Base-by-base conservation (phyloP, 176 grass and related monocot species). In the Eragrostis nindensis region DNA sequence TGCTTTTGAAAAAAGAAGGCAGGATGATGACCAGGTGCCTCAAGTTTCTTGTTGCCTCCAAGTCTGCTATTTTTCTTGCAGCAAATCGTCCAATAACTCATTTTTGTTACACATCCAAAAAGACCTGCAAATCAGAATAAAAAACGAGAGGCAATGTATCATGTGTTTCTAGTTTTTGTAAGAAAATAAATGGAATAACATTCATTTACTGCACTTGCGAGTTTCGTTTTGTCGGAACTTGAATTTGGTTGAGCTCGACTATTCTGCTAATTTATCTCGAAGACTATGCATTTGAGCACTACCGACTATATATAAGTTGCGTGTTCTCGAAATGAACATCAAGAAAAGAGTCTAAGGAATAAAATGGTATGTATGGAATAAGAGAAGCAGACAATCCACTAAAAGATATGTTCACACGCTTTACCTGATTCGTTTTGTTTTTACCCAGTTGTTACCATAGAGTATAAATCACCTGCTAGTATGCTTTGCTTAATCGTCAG, bases 1-100 rank as follows among this genome's bases (percentile, higher is more conserved):
- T 80, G 39, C 62, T 80, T 86, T 80, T 29, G 41, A 24, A 26
- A 60, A 77, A 80, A 67, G 68, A 67, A 67, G 47, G 11, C 18
- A 74, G 7, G 13, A 73, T 48, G 8, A 56, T n/a, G 47, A 66
- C 30, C 32, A 5, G 50, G 38, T 73, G 45, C 47, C 47, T 86
- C 76, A 56, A 66, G 45, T 56, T 36, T 86, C 22, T 79, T 54
- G 67, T 73, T 62, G 67, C 30, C 46, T 0, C 22, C 18, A 17
- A 36, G 21, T 79, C 63, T 65, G 47, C 66, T 36, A 66, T 59
- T 19, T 80, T 86, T 36, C 66, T 44, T 6, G 5, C 59, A 86
- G 67, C 60, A 66, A 74, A 66, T 79, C 46, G 72, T 79, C 75
- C 40, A 49, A 77, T 49, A 26, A 19, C 64, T 48, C 68, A 60